A percentile compares a stretch with the other conserved stretches of the same genome.
Conservation (phyloP, 2,329 filamentous ascomycete genomes). For the Colletotrichum agaves region DNA sequence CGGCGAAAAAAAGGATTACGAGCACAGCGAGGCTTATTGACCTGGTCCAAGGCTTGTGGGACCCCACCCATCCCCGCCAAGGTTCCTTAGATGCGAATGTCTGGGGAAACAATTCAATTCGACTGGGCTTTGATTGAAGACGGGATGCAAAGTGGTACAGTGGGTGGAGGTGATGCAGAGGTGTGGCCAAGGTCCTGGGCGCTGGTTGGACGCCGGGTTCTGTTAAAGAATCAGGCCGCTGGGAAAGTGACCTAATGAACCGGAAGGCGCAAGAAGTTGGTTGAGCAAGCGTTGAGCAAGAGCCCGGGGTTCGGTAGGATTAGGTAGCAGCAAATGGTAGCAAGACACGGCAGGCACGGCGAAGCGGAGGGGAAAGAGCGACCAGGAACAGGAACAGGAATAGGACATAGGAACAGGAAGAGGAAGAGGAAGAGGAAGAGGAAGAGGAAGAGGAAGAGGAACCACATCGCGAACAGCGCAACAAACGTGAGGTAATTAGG, state of each 20-base stretch:
- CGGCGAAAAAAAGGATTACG: no score
- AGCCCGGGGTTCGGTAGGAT: not conserved
- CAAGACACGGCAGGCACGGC: conserved; percentile 5
- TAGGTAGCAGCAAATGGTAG: not conserved
- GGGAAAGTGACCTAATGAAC: conserved; percentile 6
- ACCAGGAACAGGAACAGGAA: not conserved
- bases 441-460: no score
- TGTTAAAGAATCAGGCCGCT: no score
- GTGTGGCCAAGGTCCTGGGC: no score
- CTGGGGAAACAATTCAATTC: not conserved
- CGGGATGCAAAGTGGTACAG: no score
- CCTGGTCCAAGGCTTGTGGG: no score
- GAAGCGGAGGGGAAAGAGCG: not conserved
- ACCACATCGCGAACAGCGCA: not conserved
- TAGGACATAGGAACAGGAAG: not conserved
- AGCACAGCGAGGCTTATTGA: no score
- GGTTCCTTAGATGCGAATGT: not conserved
- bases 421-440: not conserved
- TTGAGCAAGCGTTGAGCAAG: not conserved
- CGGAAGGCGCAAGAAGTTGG: not conserved
- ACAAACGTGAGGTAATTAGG: no score
- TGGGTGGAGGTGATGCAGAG: no score
- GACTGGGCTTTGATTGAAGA: not conserved
- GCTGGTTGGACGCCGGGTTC: no score
- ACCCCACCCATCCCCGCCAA: no score